phyloP scores from a whole-genome alignment of 169 alveolate species.

The Sarcocystis neurona region DNA sequence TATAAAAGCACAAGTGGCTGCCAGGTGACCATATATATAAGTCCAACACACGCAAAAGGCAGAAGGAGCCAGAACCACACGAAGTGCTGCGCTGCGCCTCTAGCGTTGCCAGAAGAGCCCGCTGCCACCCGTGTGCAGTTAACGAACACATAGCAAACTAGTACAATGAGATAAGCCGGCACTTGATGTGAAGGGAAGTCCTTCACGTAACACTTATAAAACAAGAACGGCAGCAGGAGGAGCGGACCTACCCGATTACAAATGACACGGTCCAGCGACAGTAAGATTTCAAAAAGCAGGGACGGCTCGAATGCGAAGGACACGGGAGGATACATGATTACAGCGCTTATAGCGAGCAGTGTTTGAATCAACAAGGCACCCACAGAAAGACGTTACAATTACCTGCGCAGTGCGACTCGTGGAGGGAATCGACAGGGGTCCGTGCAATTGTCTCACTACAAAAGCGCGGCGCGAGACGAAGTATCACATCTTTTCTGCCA shows the following conservation, averaged over 20 bases:
- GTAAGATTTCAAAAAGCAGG: not conserved
- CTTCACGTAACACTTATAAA: not conserved
- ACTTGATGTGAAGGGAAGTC: not conserved
- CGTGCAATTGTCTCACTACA: too few species aligned
- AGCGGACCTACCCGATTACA: not conserved
- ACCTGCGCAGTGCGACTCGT: too few species aligned
- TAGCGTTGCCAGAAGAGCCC: not conserved
- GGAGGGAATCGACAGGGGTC: too few species aligned
- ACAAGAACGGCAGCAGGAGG: not conserved
- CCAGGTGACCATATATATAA: not conserved
- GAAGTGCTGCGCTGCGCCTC: not conserved
- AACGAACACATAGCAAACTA: not conserved
- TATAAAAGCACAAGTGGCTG: not conserved
- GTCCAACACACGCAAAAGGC: not conserved
- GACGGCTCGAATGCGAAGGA: not conserved
- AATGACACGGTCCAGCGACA: not conserved
- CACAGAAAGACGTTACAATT: too few species aligned
- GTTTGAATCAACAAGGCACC: too few species aligned
- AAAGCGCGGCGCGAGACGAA: too few species aligned
- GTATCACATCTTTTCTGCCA: too few species aligned
- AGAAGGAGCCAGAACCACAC: conserved; percentile 20
- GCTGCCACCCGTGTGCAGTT: conserved; percentile 18
- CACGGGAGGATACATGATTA: not conserved
- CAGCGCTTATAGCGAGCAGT: too few species aligned
- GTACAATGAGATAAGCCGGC: not conserved